Conservation (phyloP, 305 asterid genomes). For the Solanum hybrid region DNA sequence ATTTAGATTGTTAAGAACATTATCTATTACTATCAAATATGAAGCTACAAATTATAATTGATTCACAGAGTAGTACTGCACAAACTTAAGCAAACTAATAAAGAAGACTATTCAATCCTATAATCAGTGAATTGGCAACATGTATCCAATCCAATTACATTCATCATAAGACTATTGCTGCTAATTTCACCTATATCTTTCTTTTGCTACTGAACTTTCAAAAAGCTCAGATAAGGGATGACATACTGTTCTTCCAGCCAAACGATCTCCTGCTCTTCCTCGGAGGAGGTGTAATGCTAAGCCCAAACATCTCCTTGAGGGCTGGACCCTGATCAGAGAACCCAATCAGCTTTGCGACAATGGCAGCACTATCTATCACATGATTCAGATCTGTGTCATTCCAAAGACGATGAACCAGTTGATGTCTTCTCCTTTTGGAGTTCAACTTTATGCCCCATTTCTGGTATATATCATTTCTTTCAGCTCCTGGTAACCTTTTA, state of each 20-base stretch:
- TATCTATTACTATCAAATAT: not conserved
- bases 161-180: not conserved
- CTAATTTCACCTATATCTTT: not conserved
- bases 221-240: conserved; percentile 40
- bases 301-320: conserved; percentile 90
- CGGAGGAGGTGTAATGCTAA: conserved; percentile 86
- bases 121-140: not conserved
- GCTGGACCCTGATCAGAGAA: conserved; percentile 64
- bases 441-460: conserved; percentile 53
- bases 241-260: conserved; percentile 70
- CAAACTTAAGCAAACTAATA: not conserved
- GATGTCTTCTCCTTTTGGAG: conserved; percentile 53
- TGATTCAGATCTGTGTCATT: conserved; percentile 36
- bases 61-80: not conserved
- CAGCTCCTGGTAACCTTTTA: conserved; percentile 40
- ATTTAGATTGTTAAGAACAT: not conserved
- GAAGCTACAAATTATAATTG: not conserved
- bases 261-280: conserved; percentile 53
- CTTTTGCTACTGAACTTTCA: not conserved
- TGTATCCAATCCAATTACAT: not conserved
- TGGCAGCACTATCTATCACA: conserved; percentile 54
- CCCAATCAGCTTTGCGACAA: conserved; percentile 75
- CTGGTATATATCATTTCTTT: conserved; percentile 35
- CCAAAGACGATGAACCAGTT: conserved; percentile 55
- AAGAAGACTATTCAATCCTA: not conserved